A percentile compares a stretch with the other conserved stretches of the same genome.
Conservation (phyloP, 164 flowering plant species). For the Magnolia sinica region DNA sequence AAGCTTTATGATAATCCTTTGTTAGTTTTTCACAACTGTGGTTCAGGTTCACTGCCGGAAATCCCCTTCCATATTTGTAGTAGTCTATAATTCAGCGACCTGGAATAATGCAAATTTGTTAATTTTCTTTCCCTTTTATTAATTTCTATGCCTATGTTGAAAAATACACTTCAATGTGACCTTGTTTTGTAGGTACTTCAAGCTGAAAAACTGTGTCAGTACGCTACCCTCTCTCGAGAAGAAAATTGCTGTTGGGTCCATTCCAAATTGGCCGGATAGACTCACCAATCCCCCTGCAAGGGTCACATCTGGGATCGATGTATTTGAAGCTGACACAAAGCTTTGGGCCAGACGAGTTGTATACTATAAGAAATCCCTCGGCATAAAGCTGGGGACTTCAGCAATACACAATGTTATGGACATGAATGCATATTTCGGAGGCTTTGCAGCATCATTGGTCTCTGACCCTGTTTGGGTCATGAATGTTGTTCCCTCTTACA, state of each 20-base stretch:
- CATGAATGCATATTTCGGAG: constrained; percentile 96
- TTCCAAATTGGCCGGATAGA: constrained; percentile 92
- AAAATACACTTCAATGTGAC: not conserved
- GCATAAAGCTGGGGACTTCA: constrained; percentile 75
- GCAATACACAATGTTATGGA: constrained; percentile 92
- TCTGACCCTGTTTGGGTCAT: constrained; percentile 98
- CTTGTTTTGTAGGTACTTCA: constrained; percentile 60
- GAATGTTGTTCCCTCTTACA: constrained; percentile 89
- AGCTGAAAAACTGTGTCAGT: constrained; percentile 74
- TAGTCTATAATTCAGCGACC: not conserved
- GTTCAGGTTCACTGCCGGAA: not conserved
- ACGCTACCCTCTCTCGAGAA: constrained; percentile 52
- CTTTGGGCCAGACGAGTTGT: constrained; percentile 82
- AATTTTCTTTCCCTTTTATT: not conserved
- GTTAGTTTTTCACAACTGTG: not conserved
- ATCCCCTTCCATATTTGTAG: not conserved
- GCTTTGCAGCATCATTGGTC: constrained; percentile 83
- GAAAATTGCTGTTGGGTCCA: constrained; percentile 60
- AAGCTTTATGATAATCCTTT: constrained; percentile 12
- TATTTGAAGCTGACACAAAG: constrained; percentile 82
- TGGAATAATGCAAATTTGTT: not conserved
- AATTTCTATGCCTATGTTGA: not conserved
- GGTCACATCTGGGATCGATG: constrained; percentile 63
- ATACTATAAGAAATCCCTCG: constrained; percentile 77
- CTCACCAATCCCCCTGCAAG: constrained; percentile 66